Evolutionary conservation across 1,284 basidiomycete species (phyloP).

Genomic region (Papiliotrema fonsecae): DNA sequence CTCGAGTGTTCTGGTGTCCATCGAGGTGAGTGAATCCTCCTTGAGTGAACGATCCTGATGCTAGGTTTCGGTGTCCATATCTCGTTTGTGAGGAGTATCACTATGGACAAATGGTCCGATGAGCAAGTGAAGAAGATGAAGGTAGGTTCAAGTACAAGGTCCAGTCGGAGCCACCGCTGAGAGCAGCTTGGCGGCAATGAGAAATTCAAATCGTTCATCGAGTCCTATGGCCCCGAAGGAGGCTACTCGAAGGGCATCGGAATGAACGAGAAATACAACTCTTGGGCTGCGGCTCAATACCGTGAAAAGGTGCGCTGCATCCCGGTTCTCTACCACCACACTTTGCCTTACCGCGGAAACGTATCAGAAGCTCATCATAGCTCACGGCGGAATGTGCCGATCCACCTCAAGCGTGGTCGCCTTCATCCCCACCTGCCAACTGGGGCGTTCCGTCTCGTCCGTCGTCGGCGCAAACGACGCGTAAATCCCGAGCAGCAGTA

Average conservation of each 20-base stretch:
- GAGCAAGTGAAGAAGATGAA: conserved; percentile 87
- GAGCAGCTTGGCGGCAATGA: conserved; percentile 74
- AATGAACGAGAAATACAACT: conserved; percentile 77
- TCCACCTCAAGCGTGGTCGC: conserved; percentile 37
- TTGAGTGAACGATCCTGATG: not conserved
- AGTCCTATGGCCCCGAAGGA: conserved; percentile 65
- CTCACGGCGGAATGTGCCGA: conserved; percentile 42
- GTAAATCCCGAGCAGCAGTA: conserved; percentile 36
- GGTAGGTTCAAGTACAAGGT: conserved; percentile 53
- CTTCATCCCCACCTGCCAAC: conserved; percentile 38
- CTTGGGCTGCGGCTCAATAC: conserved; percentile 87
- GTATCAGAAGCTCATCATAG: too few relatives aligned
- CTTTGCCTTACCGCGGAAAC: too few relatives aligned
- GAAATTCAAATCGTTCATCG: conserved; percentile 71
- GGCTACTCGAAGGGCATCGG: conserved; percentile 68
- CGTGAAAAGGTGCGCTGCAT: conserved; percentile 67
- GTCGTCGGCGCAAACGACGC: conserved; percentile 40
- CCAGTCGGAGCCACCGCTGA: not conserved
- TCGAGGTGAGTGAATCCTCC: conserved; percentile 55
- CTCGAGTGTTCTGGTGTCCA: conserved; percentile 86
- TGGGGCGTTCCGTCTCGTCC: conserved; percentile 33
- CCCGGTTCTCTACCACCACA: not conserved
- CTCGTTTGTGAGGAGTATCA: conserved; percentile 85
- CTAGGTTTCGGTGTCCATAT: conserved; percentile 43
- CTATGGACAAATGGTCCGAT: conserved; percentile 93